phyloP scores from a whole-genome alignment of 202 grass and related monocot species.

The Digitaria exilis region DNA sequence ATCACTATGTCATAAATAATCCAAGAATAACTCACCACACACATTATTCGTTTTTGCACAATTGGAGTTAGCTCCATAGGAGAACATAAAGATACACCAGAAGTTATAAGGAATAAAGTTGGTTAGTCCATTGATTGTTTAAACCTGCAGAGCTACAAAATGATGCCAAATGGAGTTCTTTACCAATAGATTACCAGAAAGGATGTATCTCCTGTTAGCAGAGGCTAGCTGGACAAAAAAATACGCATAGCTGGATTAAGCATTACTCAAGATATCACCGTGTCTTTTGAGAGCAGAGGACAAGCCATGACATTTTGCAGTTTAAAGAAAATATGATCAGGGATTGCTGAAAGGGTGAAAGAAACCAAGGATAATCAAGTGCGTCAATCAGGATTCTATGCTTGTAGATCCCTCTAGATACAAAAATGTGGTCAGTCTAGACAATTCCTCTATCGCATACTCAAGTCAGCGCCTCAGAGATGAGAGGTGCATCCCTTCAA shows the following conservation, averaged over 20 bases:
- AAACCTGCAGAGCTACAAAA: too few relatives aligned
- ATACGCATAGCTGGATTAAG: neutral
- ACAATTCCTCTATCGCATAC: neutral
- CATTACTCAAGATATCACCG: neutral
- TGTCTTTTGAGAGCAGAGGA: slow-evolving; percentile 1
- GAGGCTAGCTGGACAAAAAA: slow-evolving; percentile 11
- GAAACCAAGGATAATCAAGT: neutral
- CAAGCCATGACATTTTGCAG: slow-evolving; percentile 7
- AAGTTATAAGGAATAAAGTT: too few relatives aligned
- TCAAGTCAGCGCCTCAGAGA: slow-evolving; percentile 51
- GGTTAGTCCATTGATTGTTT: too few relatives aligned
- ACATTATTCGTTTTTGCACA: too few relatives aligned
- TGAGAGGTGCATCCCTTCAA: slow-evolving; percentile 88
- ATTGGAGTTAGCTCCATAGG: too few relatives aligned
- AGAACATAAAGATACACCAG: too few relatives aligned
- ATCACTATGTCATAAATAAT: too few relatives aligned
- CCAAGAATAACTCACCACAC: too few relatives aligned
- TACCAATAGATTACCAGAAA: slow-evolving; percentile 18
- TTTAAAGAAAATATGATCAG: slow-evolving; percentile 14
- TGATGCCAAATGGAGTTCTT: slow-evolving; percentile 14
- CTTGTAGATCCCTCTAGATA: neutral
- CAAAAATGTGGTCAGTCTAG: neutral
- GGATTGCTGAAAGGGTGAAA: neutral
- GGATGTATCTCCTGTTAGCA: neutral
- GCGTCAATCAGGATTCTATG: neutral